A percentile compares a stretch with the other conserved stretches of the same genome.
These are phyloP conservation scores for Aspergillus texensis DNA, from an alignment of 2,329 filamentous ascomycete genomes.

Conservation along the genomic window DNA sequence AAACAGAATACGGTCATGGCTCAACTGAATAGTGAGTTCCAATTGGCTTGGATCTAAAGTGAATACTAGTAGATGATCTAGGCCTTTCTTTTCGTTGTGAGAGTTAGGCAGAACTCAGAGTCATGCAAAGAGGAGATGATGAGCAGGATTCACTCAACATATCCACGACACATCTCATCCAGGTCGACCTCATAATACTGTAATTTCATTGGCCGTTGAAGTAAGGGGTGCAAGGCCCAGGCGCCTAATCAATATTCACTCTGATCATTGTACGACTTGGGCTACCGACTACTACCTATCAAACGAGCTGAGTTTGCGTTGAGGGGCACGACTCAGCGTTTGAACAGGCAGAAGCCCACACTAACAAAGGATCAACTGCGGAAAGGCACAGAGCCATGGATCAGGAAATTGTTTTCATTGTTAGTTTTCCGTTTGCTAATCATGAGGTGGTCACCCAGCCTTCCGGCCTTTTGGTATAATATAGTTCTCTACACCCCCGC, in stretches of 20 bases:
- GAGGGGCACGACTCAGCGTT: not conserved
- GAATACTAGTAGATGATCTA: too few relatives aligned
- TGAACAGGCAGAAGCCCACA: not conserved
- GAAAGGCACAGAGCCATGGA: not conserved
- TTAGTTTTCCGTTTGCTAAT: not conserved
- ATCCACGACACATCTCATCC: too few relatives aligned
- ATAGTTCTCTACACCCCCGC: not conserved
- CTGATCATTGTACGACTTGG: not conserved
- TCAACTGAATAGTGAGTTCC: too few relatives aligned
- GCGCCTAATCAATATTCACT: not conserved
- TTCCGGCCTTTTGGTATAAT: not conserved
- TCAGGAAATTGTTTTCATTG: not conserved
- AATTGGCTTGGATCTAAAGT: too few relatives aligned
- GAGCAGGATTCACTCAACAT: too few relatives aligned
- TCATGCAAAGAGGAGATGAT: too few relatives aligned
- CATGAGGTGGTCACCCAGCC: not conserved
- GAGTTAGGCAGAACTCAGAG: too few relatives aligned
- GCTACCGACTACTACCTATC: not conserved
- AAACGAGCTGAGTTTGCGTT: not conserved
- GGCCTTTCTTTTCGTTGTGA: too few relatives aligned
- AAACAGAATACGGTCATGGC: too few relatives aligned
- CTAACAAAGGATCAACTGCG: too few relatives aligned
- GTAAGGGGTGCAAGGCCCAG: not conserved
- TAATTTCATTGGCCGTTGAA: not conserved
- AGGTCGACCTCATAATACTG: not conserved